Percentiles rank a stretch among this genome's conserved stretches.
phyloP scores from a whole-genome alignment of 805 yeast genomes.

The Nakazawaea molendinolei region DNA sequence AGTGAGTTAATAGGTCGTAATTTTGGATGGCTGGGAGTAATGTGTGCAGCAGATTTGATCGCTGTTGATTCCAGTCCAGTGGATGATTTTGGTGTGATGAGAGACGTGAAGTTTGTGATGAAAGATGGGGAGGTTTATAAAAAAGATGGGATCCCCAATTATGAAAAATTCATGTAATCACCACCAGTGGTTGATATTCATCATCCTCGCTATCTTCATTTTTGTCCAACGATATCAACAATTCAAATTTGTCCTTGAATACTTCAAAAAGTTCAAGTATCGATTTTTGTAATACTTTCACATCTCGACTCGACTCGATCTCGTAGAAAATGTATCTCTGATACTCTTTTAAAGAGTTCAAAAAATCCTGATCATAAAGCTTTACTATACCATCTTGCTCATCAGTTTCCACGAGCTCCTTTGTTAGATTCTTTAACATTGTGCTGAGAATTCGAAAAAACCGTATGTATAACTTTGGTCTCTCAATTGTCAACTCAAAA shows the following conservation, averaged over 20 bases:
- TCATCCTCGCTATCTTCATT: constrained; percentile 1
- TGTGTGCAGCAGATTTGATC: constrained; percentile 21
- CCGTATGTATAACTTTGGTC: constrained; percentile 21
- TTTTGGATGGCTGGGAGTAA: constrained; percentile 21
- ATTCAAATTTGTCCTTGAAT: constrained; percentile 3
- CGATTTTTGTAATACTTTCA: constrained; percentile 2
- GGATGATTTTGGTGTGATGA: constrained; percentile 12
- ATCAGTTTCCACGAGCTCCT: constrained; percentile 6
- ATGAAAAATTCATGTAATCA: constrained; percentile 7
- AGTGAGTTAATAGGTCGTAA: constrained; percentile 18
- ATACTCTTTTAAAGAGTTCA: constrained; percentile 5
- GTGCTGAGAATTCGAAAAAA: constrained; percentile 25
- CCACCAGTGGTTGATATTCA: neutral
- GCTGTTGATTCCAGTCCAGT: constrained; percentile 20
- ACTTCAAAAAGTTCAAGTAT: constrained; percentile 5
- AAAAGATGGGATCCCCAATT: constrained; percentile 10
- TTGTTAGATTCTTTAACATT: constrained; percentile 27
- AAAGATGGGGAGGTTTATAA: constrained; percentile 22
- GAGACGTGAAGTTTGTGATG: constrained; percentile 21
- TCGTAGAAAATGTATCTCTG: constrained; percentile 8
- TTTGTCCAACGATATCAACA: constrained; percentile 3
- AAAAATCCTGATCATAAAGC: constrained; percentile 3
- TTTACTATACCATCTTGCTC: constrained; percentile 8
- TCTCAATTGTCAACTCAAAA: constrained; percentile 19
- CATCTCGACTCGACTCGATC: neutral